These are phyloP conservation scores for Phytophthora niederhauseri DNA, from an alignment of 352 stramenopile species.

Conservation along the genomic window DNA sequence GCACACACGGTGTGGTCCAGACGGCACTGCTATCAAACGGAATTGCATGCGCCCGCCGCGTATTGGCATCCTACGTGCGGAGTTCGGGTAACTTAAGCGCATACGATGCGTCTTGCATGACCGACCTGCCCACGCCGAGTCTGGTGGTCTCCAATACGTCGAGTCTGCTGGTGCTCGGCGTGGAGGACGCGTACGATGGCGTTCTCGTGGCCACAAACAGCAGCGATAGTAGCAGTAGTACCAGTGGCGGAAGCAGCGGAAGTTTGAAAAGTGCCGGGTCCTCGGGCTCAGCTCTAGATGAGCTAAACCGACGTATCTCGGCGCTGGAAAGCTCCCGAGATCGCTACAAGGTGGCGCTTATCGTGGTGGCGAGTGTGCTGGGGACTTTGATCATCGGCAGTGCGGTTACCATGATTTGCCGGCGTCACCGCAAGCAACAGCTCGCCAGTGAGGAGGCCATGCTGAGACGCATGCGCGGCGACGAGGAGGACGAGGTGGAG, in stretches of 20 bases:
- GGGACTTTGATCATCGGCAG: constrained; percentile 15
- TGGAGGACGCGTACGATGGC: constrained; percentile 56
- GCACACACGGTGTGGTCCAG: constrained; percentile 50
- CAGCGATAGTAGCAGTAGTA: constrained; percentile 14
- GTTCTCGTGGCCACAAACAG: constrained; percentile 19
- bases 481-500: constrained; percentile 47
- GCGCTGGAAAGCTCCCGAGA: constrained; percentile 28
- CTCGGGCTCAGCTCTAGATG: constrained; percentile 24
- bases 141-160: constrained; percentile 39
- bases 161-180: constrained; percentile 52
- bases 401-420: constrained; percentile 15
- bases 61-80: constrained; percentile 68
- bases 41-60: constrained; percentile 47
- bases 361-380: constrained; percentile 34
- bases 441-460: constrained; percentile 40
- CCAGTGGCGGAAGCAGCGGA: constrained; percentile 11
- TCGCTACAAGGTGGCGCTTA: constrained; percentile 41
- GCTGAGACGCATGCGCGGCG: constrained; percentile 47
- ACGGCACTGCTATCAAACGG: constrained; percentile 40
- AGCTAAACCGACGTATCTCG: constrained; percentile 24
- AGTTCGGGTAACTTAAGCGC: constrained; percentile 46
- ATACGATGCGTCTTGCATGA: constrained; percentile 64
- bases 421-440: constrained; percentile 29
- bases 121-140: constrained; percentile 35
- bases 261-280: constrained; percentile 15